Base-by-base conservation (phyloP, 2,329 filamentous ascomycete species). In the Fusarium sp. region DNA sequence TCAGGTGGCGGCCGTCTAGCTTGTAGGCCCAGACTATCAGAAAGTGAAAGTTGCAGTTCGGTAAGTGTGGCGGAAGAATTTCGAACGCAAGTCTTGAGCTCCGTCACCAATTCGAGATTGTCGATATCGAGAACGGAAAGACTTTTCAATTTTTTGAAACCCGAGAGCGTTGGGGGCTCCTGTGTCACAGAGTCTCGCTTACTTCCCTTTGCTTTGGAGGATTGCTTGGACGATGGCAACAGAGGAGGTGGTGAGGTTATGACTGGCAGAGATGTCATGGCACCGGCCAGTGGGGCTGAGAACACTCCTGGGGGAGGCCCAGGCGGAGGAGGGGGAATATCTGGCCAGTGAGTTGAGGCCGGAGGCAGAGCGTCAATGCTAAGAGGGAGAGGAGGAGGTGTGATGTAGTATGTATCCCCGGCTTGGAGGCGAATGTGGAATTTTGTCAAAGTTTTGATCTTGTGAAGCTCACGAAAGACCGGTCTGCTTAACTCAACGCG, bases 81-180 rank as follows among this genome's bases (percentile, higher is more conserved):
- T 17, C 83, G 83, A 31, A 92, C 81, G 74, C 89, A 91, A 10
- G 83, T 76, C 69, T 85, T 87, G 69, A 92, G 83, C 79, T 92
- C 90, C 4, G 83, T 79, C 18, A 90, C 76, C 38, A 89, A 82
- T 39, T 90, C 88, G 9, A 91, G 81, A 35, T 81, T 85, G 67
- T 92, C 90, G 59, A 92, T 90, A 70, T 92, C 90, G 39, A 92
- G 82, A 12, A 92, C 82, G 8, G 85, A 81, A 20, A 92, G 81
- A 9, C 78, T 85, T 71, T 85, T 87, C 20, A 92, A 82, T 42
- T 85, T 84, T 55, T 84, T 87, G 81, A 92, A 91, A 0, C 86
- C 88, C 2, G 88, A 88, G 10, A 92, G 78, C 0, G 88, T 91
- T 4, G 86, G 84, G 6, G 87, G 87, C 17, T 86, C 83, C n/a